Base-by-base conservation (phyloP, 768 basidiomycete genomes). In the Amylocystis lapponica region DNA sequence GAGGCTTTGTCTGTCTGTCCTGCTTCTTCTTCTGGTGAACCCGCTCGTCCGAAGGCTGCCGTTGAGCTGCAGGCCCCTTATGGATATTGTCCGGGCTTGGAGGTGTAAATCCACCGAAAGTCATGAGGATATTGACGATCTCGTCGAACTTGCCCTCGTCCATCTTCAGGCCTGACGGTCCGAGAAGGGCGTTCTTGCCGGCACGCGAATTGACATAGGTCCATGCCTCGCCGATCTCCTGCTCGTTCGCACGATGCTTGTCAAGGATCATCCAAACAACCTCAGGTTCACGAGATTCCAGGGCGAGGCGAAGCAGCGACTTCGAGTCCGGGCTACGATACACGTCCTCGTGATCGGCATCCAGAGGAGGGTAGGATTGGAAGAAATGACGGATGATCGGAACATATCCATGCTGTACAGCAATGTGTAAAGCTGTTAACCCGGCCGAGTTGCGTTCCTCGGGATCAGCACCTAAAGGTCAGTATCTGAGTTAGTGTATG, bases 391-490 rank as follows among this genome's bases (percentile, higher is more conserved):
- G 63, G 46, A 82, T 59, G 46, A 86, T 68, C 11, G 69, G 49
- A 23, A 77, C 53, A 50, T 79, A 66, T 10, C 81, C 79, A 44
- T 55, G 55, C 54, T 69, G 64, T 8, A 88, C 57, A 9, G 83
- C 82, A 39, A 78, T 51, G 59, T 89, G 85, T 64, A 86, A 79
- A 2, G 81, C 73, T 3, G 84, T 83, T 37, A 72, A 65, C 19
- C 74, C 74, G 38, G 66, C 50, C 0, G 68, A 71, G 60, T 87
- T 72, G 40, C 76, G 73, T 57, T 88, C 86, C 47, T 86, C 85
- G 16, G 76, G 68, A 49, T 86, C 82, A 37, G 83, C 84, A 63
- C 78, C 86, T 88, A 47, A 36, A 37, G 48, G 33, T 41, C 50
- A 34, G 51, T 34, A 11, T 10, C 45, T 47, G 29, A 47, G 45